Evolutionary conservation across 768 basidiomycete species (phyloP).

Genomic region (Mycena sanguinolenta): DNA sequence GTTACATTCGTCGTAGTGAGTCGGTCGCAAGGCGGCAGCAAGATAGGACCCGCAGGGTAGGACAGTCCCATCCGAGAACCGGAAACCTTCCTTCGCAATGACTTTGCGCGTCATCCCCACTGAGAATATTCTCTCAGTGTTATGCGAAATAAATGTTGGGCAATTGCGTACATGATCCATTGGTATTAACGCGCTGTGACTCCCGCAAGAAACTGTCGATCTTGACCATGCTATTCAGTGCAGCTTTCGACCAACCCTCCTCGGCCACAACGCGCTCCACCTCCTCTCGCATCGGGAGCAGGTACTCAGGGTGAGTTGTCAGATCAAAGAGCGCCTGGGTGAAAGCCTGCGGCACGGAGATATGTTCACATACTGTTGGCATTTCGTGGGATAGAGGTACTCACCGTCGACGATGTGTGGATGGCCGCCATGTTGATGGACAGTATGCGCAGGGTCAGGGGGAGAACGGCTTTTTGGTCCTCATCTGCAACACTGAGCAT

Average conservation of each 20-base stretch:
- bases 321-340: conserved; percentile 55
- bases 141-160: background rate
- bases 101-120: conserved; percentile 46
- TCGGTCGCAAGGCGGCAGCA: conserved; percentile 36
- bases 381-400: background rate
- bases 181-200: conserved; percentile 47
- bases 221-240: conserved; percentile 54
- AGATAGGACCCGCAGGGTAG: conserved; percentile 47
- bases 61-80: conserved; percentile 50
- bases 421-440: conserved; percentile 49
- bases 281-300: conserved; percentile 57
- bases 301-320: conserved; percentile 47
- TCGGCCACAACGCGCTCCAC: conserved; percentile 69
- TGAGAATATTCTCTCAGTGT: background rate
- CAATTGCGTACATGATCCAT: conserved; percentile 31
- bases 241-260: conserved; percentile 58
- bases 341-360: conserved; percentile 42
- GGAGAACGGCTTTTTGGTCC: conserved; percentile 27
- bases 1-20: conserved; percentile 41
- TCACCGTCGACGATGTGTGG: conserved; percentile 52
- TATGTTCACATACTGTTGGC: background rate
- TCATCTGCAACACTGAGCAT: conserved; percentile 42
- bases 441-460: conserved; percentile 42
- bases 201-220: conserved; percentile 64
- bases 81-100: conserved; percentile 42